These are phyloP conservation scores for Xylaria scruposa DNA, from an alignment of 495 filamentous ascomycete genomes.

Conservation along the genomic window DNA sequence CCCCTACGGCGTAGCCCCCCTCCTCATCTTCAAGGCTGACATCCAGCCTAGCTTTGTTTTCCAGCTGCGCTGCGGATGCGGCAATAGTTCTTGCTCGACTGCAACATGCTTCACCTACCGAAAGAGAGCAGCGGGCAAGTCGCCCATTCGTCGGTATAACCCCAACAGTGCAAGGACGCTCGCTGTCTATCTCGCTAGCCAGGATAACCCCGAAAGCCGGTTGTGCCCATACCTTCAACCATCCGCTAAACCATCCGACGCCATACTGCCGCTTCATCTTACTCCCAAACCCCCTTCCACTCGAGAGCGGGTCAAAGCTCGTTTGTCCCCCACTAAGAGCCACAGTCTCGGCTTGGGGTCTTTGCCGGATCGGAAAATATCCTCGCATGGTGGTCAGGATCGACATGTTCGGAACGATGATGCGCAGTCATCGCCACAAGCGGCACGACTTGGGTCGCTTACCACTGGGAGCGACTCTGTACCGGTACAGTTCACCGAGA, in stretches of 20 bases:
- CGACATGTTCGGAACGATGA: constrained; percentile 23
- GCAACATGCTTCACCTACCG: constrained; percentile 82
- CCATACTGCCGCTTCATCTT: constrained; percentile 47
- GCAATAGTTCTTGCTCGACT: constrained; percentile 70
- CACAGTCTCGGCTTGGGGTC: background rate
- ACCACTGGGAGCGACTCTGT: constrained; percentile 17
- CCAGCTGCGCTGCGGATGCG: constrained; percentile 85
- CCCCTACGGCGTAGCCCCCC: constrained; percentile 2
- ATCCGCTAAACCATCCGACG: constrained; percentile 47
- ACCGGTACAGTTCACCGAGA: constrained; percentile 45
- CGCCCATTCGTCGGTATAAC: constrained; percentile 75
- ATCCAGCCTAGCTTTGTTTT: constrained; percentile 69
- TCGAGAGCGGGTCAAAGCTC: constrained; percentile 26
- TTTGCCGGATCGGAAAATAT: background rate
- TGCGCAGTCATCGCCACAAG: constrained; percentile 30
- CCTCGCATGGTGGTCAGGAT: background rate
- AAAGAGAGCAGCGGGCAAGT: constrained; percentile 65
- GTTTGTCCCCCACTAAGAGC: constrained; percentile 14
- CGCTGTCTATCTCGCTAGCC: constrained; percentile 77
- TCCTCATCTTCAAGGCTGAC: constrained; percentile 25
- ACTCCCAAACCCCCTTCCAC: constrained; percentile 38
- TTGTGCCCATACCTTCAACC: constrained; percentile 67
- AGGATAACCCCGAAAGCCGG: constrained; percentile 76
- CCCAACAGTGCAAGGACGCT: constrained; percentile 75
- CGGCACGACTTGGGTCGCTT: constrained; percentile 12